A percentile compares a stretch with the other conserved stretches of the same genome.
These are phyloP conservation scores for Trichomonas tenax DNA, from an alignment of 208 protist species.

Conservation along the genomic window DNA sequence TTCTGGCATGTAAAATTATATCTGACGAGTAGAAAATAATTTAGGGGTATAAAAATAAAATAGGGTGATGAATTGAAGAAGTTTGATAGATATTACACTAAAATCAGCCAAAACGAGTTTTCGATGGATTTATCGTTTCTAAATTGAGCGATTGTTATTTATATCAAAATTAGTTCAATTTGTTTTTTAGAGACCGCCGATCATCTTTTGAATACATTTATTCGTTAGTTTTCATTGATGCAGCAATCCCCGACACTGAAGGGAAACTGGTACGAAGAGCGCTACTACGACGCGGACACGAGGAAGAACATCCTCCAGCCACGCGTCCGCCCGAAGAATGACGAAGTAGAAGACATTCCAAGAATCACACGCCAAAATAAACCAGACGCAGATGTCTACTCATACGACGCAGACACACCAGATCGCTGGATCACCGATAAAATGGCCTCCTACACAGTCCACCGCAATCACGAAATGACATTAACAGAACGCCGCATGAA, in stretches of 20 bases:
- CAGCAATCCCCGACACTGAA: not conserved
- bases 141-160: no score
- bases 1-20: no score
- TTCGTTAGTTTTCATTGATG: not conserved
- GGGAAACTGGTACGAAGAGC: constrained; percentile 9
- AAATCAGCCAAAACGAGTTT: no score
- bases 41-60: no score
- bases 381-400: not conserved
- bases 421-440: not conserved
- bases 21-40: no score
- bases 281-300: not conserved
- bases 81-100: no score
- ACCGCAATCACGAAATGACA: not conserved
- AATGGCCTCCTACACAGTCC: not conserved
- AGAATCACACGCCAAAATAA: not conserved
- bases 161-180: no score
- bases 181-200: not conserved
- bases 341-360: not conserved
- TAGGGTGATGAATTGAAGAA: no score
- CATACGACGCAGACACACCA: not conserved
- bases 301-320: not conserved
- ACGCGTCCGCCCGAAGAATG: not conserved
- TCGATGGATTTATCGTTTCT: no score
- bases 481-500: not conserved
- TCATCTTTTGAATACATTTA: not conserved